Percentiles rank a stretch among this genome's conserved stretches.
Evolutionary conservation across 352 stramenopile genomes (phyloP).

Genomic region (Phytophthora multivora): DNA sequence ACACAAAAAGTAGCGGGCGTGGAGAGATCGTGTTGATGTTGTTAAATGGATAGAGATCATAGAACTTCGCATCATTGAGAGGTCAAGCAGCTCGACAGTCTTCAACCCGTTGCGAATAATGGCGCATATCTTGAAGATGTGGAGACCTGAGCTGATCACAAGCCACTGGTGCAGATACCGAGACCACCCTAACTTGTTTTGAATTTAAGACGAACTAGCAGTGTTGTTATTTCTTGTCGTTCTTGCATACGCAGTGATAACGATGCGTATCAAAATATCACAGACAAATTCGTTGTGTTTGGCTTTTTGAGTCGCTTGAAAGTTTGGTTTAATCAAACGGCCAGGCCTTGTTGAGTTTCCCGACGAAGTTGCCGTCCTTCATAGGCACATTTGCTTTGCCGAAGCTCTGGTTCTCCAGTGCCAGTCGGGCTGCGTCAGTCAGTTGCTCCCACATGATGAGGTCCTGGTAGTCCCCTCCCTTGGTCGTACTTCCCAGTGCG

Average conservation of each 20-base stretch:
- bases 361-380: constrained; percentile 2
- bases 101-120: constrained; percentile 11
- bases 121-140: constrained; percentile 14
- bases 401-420: neutral
- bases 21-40: constrained; percentile 22
- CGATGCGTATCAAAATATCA: neutral
- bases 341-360: constrained; percentile 3
- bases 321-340: neutral
- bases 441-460: constrained; percentile 13
- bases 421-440: neutral
- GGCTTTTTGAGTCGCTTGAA: too few relatives aligned
- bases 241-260: neutral
- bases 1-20: constrained; percentile 15
- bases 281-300: neutral
- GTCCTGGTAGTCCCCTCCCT: constrained; percentile 2
- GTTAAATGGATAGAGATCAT: constrained; percentile 29
- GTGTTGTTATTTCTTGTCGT: too few relatives aligned
- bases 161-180: constrained; percentile 22
- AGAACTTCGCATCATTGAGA: constrained; percentile 14
- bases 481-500: neutral
- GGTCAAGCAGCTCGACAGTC: constrained; percentile 15
- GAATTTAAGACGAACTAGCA: too few relatives aligned
- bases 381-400: constrained; percentile 1
- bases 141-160: constrained; percentile 11
- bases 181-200: neutral